Evolutionary conservation across 306 rosid species (phyloP).

Genomic region (Acmispon strigosus): DNA sequence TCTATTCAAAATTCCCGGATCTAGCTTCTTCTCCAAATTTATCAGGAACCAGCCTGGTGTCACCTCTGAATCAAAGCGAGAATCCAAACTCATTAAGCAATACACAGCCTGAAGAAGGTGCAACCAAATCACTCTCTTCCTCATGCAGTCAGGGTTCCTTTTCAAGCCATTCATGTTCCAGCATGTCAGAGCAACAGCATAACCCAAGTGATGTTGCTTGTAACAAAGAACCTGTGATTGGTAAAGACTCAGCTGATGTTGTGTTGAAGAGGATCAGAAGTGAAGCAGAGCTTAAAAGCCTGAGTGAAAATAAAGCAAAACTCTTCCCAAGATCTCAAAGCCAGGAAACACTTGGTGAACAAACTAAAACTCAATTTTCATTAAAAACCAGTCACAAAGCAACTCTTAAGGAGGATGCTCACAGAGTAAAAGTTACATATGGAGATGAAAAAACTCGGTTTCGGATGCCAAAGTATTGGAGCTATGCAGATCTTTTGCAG

Average conservation of each 20-base stretch:
- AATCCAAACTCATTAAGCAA: constrained; percentile 33
- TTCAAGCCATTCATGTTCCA: constrained; percentile 80
- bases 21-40: constrained; percentile 66
- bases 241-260: constrained; percentile 31
- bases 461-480: constrained; percentile 50
- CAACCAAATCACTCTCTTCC: constrained; percentile 63
- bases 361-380: constrained; percentile 14
- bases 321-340: constrained; percentile 54
- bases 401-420: constrained; percentile 27
- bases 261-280: constrained; percentile 61
- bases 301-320: constrained; percentile 26
- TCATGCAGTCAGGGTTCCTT: constrained; percentile 64
- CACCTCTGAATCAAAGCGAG: constrained; percentile 50
- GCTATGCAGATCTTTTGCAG: constrained; percentile 42
- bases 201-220: constrained; percentile 18
- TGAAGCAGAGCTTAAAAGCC: constrained; percentile 54
- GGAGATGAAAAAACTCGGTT: constrained; percentile 81
- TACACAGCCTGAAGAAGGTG: constrained; percentile 37
- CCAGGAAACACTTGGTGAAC: constrained; percentile 51
- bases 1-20: constrained; percentile 74
- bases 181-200: constrained; percentile 41
- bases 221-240: constrained; percentile 31
- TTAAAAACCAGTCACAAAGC: constrained; percentile 5
- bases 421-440: constrained; percentile 58
- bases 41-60: constrained; percentile 39